phyloP scores from a whole-genome alignment of 2,329 filamentous ascomycete species.

The Diaporthe sp. region DNA sequence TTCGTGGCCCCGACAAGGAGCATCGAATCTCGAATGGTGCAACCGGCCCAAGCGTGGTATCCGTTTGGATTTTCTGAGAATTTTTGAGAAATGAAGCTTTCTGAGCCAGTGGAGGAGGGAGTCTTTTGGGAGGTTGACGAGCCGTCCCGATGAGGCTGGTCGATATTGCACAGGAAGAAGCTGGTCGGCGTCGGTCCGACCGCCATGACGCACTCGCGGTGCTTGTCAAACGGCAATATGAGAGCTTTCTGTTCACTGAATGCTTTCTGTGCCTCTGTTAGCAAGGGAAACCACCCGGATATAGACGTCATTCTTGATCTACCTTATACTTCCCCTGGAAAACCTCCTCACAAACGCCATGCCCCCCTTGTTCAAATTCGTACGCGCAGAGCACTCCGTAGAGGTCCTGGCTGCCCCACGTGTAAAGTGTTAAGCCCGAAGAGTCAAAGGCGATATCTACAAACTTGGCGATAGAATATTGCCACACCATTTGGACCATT shows the following conservation, averaged over 20 bases:
- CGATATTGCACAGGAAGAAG: conserved; percentile 25
- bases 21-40: background rate
- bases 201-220: conserved; percentile 23
- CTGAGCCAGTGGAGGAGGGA: background rate
- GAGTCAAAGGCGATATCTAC: conserved; percentile 27
- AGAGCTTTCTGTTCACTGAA: conserved; percentile 22
- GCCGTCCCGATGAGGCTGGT: conserved; percentile 3
- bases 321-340: conserved; percentile 30
- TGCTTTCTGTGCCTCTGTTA: conserved; percentile 15
- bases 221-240: conserved; percentile 17
- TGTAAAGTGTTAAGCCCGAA: conserved; percentile 16
- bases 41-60: conserved; percentile 5
- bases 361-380: background rate
- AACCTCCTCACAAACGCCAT: background rate
- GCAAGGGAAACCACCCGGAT: background rate
- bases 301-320: background rate
- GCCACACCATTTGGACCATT: background rate
- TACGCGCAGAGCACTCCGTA: conserved; percentile 21
- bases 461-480: conserved; percentile 21
- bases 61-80: background rate
- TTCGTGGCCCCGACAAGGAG: background rate
- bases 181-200: conserved; percentile 18
- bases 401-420: conserved; percentile 26
- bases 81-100: background rate
- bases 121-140: background rate